Conservation (phyloP, 768 basidiomycete genomes). For the Leccinum imitatum region DNA sequence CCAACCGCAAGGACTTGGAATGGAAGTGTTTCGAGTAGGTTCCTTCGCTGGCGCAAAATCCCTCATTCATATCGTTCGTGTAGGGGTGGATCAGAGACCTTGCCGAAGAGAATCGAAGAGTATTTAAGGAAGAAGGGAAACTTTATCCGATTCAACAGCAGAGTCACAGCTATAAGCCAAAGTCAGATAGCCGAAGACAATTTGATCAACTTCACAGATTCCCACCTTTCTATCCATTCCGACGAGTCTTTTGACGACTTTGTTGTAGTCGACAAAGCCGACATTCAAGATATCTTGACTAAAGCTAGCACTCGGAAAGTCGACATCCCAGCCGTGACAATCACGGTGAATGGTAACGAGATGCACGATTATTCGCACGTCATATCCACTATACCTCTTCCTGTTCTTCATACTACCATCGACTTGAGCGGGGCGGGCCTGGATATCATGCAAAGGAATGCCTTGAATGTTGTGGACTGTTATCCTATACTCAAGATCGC, state of each 20-base stretch:
- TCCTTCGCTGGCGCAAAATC: not conserved
- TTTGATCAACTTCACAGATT: not conserved
- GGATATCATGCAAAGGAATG: not conserved
- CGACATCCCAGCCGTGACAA: not conserved
- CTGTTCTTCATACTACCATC: not conserved
- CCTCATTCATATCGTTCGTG: not conserved
- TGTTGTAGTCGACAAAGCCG: not conserved
- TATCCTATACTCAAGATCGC: not conserved
- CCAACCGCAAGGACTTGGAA: not conserved
- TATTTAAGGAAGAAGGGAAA: not conserved
- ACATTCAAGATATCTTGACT: not conserved
- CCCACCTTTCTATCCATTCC: not conserved
- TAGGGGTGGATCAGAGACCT: not conserved
- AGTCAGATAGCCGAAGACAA: not conserved
- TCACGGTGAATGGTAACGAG: not conserved
- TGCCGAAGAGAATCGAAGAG: not conserved
- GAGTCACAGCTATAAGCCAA: not conserved
- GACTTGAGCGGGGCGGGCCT: not conserved
- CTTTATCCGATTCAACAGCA: not conserved
- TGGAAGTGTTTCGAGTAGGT: not conserved
- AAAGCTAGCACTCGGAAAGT: not conserved
- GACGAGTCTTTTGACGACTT: not conserved
- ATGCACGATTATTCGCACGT: not conserved
- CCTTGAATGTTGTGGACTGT: not conserved
- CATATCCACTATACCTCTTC: not conserved